Conservation (phyloP, 148 eudicot species). For the Rhododendron molle region DNA sequence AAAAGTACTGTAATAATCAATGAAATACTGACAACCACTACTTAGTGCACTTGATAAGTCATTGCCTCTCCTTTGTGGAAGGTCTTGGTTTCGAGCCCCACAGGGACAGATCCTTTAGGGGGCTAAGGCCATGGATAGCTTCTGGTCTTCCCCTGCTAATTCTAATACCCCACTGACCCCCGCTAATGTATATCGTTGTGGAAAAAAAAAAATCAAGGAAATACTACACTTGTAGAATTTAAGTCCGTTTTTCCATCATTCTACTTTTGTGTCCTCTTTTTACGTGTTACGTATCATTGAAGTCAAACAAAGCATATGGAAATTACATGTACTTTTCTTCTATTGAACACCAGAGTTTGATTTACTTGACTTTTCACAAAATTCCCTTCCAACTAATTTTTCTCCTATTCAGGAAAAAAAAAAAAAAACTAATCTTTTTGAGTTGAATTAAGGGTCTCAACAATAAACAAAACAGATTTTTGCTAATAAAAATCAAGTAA, state of each 20-base stretch:
- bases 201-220: too few species aligned
- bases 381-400: neutral
- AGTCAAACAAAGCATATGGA: neutral
- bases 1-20: neutral
- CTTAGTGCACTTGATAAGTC: too few species aligned
- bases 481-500: neutral
- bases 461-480: neutral
- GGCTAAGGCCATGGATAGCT: too few species aligned
- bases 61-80: too few species aligned
- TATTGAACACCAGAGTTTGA: neutral
- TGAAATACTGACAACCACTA: too few species aligned
- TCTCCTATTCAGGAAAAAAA: neutral
- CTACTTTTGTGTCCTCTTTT: neutral
- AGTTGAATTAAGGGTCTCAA: neutral
- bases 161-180: too few species aligned
- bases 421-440: neutral
- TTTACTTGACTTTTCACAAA: neutral
- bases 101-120: too few species aligned
- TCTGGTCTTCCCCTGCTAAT: too few species aligned
- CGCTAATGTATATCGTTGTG: too few species aligned
- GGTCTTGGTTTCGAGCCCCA: too few species aligned
- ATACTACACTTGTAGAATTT: neutral
- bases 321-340: neutral
- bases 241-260: neutral
- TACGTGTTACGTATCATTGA: neutral